These are phyloP conservation scores for Parmales sp. DNA, from an alignment of 108 stramenopile genomes.

Conservation along the genomic window DNA sequence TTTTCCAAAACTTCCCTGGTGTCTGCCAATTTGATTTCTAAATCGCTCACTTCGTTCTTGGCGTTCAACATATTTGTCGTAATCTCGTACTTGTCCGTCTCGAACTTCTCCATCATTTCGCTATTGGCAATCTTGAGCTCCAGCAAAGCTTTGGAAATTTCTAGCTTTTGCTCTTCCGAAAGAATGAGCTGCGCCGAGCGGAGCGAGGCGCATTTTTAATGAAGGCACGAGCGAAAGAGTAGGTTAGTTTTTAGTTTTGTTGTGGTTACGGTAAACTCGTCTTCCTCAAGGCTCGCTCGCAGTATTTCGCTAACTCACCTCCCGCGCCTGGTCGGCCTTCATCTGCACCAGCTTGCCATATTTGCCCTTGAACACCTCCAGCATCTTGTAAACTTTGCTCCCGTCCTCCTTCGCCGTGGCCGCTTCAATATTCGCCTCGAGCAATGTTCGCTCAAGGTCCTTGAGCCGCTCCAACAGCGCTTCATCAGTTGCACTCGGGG, in stretches of 20 bases:
- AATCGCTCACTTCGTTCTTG: not conserved
- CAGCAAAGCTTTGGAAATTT: not conserved
- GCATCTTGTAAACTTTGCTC: slow-evolving; percentile 1
- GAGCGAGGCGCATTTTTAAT: no score
- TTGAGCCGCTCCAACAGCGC: not conserved
- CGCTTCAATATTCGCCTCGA: not conserved
- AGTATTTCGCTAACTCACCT: no score
- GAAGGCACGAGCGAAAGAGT: no score
- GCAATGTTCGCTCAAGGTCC: not conserved
- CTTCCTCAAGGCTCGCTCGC: no score
- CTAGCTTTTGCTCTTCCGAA: not conserved
- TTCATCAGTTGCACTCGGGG: not conserved
- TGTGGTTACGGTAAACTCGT: no score
- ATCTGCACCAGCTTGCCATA: slow-evolving; percentile 5
- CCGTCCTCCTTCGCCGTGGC: slow-evolving; percentile 1
- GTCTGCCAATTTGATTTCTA: not conserved
- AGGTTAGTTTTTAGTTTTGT: no score
- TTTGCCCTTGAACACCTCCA: slow-evolving; percentile 13
- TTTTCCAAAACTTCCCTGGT: not conserved
- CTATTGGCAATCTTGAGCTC: not conserved
- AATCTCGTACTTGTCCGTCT: not conserved
- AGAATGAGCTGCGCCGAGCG: no score
- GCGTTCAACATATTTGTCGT: not conserved
- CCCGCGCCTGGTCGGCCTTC: not conserved
- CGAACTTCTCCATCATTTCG: not conserved